Evolutionary conservation across 2,329 filamentous ascomycete species (phyloP).

Genomic region (Parafenestella ontariensis): DNA sequence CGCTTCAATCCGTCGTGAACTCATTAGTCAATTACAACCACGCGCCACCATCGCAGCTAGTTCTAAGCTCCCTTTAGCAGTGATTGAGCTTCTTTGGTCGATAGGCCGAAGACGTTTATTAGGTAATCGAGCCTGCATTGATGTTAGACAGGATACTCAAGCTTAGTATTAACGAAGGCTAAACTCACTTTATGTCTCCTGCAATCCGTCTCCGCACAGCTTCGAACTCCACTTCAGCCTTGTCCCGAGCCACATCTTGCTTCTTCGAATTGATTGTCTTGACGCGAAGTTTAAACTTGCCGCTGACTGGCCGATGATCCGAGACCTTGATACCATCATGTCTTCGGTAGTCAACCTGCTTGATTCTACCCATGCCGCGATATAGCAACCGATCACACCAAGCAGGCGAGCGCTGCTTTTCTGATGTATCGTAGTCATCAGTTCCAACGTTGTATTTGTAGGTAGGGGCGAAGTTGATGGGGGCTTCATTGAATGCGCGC

Average conservation of each 20-base stretch:
- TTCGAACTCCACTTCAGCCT: constrained; percentile 77
- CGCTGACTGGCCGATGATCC: constrained; percentile 92
- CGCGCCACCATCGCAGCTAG: not conserved
- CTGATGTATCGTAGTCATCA: constrained; percentile 90
- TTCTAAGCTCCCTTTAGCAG: constrained; percentile 40
- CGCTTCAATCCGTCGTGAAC: constrained; percentile 2
- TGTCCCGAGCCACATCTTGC: constrained; percentile 72
- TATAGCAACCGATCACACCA: constrained; percentile 98
- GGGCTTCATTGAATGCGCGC: constrained; percentile 86
- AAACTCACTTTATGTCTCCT: constrained; percentile 77
- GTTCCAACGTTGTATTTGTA: constrained; percentile 99
- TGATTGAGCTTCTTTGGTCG: constrained; percentile 60
- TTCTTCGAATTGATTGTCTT: constrained; percentile 78
- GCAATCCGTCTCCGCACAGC: constrained; percentile 72
- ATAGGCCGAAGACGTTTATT: constrained; percentile 66
- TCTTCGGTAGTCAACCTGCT: constrained; percentile 84
- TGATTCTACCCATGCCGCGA: constrained; percentile 78
- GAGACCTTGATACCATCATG: constrained; percentile 85
- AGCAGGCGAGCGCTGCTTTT: constrained; percentile 91
- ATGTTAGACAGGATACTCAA: not conserved
- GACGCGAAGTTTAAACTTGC: constrained; percentile 79
- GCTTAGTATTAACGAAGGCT: not conserved
- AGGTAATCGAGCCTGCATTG: constrained; percentile 67
- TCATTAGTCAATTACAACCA: constrained; percentile 5
- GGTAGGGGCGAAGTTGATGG: constrained; percentile 91